phyloP scores from a whole-genome alignment of 2,329 filamentous ascomycete species.

The Diaporthe vexans region DNA sequence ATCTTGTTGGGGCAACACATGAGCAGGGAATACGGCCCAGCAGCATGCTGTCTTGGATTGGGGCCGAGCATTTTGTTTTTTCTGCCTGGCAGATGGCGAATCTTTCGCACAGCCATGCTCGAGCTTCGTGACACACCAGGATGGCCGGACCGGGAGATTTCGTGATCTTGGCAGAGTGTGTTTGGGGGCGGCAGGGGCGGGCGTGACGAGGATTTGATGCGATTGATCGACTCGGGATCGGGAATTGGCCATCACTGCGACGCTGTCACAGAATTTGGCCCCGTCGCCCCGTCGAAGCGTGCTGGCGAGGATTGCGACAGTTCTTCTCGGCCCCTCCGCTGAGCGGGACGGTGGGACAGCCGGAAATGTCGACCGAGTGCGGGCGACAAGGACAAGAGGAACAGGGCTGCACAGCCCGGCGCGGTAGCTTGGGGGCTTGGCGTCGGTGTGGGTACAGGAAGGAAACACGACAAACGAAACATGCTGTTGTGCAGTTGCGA shows the following conservation, averaged over 20 bases:
- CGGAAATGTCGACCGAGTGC: constrained; percentile 32
- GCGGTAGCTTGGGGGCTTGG: neutral
- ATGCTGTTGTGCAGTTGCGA: constrained; percentile 12
- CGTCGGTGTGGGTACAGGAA: constrained; percentile 12
- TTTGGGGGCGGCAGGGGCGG: constrained; percentile 9
- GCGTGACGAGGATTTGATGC: constrained; percentile 17
- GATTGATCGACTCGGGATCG: constrained; percentile 31
- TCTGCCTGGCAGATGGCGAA: neutral
- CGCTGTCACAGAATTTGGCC: constrained; percentile 5
- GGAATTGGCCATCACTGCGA: constrained; percentile 9
- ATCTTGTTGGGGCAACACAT: constrained; percentile 15
- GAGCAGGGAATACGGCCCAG: neutral
- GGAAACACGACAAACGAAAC: constrained; percentile 19
- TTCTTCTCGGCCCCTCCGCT: constrained; percentile 18
- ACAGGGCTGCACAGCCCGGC: constrained; percentile 13
- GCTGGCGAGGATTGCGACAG: constrained; percentile 20
- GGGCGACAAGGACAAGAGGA: neutral
- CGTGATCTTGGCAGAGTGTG: neutral
- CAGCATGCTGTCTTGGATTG: neutral
- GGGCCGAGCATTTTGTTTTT: neutral
- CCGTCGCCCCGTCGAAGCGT: neutral
- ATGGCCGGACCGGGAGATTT: neutral
- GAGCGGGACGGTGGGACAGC: constrained; percentile 22
- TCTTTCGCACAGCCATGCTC: constrained; percentile 8
- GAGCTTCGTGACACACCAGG: constrained; percentile 18